Evolutionary conservation across 1,284 basidiomycete species (phyloP).

Genomic region (Abortiporus biennis): DNA sequence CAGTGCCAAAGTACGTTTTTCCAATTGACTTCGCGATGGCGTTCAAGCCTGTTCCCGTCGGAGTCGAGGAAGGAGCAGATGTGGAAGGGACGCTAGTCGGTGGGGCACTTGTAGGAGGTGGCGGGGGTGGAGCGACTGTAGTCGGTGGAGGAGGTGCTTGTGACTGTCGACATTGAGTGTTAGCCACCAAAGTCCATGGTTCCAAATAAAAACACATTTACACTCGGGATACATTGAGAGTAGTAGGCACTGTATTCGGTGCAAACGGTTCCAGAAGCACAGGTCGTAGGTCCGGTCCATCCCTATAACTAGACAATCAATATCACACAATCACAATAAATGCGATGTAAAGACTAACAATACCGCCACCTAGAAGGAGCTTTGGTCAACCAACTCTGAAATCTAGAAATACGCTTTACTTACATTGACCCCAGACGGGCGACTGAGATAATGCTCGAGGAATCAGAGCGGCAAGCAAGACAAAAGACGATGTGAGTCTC

Average conservation of each 20-base stretch:
- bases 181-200: too few relatives aligned
- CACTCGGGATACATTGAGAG: conserved; percentile 29
- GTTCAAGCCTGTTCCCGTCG: conserved; percentile 27
- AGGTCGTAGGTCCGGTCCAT: conserved; percentile 30
- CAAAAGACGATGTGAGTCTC: conserved; percentile 23
- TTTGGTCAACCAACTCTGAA: not conserved
- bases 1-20: conserved; percentile 53
- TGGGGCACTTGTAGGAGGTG: not conserved
- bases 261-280: conserved; percentile 25
- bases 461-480: conserved; percentile 21
- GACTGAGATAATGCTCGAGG: conserved; percentile 26
- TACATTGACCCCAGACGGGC: conserved; percentile 29
- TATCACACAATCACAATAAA: not conserved
- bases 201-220: too few relatives aligned
- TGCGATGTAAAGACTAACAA: conserved; percentile 9
- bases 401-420: conserved; percentile 8
- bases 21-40: conserved; percentile 39
- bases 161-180: not conserved
- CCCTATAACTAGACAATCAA: conserved; percentile 8
- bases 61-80: conserved; percentile 13
- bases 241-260: conserved; percentile 24
- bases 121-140: not conserved
- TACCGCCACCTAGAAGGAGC: conserved; percentile 23
- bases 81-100: conserved; percentile 9
- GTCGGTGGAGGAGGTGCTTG: conserved; percentile 1